phyloP scores from a whole-genome alignment of 106 monocot species.

The Apostasia ramifera region DNA sequence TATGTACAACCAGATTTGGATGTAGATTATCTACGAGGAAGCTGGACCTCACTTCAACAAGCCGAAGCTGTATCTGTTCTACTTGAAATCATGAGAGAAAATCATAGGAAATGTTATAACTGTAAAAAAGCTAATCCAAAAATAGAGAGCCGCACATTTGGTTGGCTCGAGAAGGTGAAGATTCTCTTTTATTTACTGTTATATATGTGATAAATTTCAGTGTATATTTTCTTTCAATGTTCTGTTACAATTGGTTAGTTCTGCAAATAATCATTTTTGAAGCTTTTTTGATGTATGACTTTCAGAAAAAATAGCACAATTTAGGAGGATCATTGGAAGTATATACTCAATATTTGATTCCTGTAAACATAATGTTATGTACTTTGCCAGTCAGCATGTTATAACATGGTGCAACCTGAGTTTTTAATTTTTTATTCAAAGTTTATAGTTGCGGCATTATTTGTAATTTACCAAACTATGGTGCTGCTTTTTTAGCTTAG shows the following conservation, averaged over 20 bases:
- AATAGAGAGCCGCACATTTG: conserved; percentile 47
- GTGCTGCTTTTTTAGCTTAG: no score
- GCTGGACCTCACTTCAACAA: conserved; percentile 78
- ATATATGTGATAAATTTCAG: neutral
- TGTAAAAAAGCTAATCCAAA: conserved; percentile 49
- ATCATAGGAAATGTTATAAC: conserved; percentile 45
- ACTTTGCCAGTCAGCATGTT: neutral
- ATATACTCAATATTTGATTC: no score
- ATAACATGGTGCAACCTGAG: no score
- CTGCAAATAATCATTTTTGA: no score
- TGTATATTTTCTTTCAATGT: no score
- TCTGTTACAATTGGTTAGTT: no score
- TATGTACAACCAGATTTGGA: conserved; percentile 10
- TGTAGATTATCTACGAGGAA: conserved; percentile 6
- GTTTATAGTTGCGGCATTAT: no score
- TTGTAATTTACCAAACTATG: no score
- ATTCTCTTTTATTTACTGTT: neutral
- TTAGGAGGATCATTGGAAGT: no score
- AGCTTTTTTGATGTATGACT: no score
- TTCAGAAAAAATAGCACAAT: no score
- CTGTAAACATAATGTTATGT: neutral
- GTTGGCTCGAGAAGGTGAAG: conserved; percentile 75
- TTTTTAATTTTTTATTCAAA: no score
- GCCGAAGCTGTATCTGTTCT: conserved; percentile 45
- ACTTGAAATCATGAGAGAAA: conserved; percentile 34